A percentile compares a stretch with the other conserved stretches of the same genome.
These are phyloP conservation scores for Pythium sp. DNA, from an alignment of 352 stramenopile genomes.

Conservation along the genomic window DNA sequence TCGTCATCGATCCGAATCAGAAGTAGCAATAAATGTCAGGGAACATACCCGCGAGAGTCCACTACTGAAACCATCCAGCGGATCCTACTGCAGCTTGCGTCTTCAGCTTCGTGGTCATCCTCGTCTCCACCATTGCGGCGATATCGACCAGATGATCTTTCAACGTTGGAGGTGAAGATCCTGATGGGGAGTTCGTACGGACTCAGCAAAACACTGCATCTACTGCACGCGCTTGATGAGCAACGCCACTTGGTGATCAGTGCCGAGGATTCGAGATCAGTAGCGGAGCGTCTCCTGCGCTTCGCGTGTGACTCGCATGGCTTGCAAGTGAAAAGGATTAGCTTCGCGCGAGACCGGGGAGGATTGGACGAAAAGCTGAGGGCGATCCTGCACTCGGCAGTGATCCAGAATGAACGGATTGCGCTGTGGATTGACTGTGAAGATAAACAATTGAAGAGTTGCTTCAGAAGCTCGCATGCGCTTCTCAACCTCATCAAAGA, in stretches of 20 bases:
- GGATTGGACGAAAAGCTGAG: slow-evolving; percentile 10
- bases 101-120: slow-evolving; percentile 6
- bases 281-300: slow-evolving; percentile 26
- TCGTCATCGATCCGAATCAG: background rate
- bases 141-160: slow-evolving; percentile 8
- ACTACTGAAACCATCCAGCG: slow-evolving; percentile 8
- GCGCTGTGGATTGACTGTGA: slow-evolving; percentile 30
- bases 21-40: background rate
- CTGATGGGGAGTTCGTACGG: slow-evolving; percentile 32
- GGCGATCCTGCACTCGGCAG: slow-evolving; percentile 21
- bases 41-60: background rate
- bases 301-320: slow-evolving; percentile 40
- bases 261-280: slow-evolving; percentile 4
- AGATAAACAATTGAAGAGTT: background rate
- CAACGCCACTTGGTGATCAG: slow-evolving; percentile 32
- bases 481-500: slow-evolving; percentile 30
- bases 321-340: slow-evolving; percentile 28
- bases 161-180: slow-evolving; percentile 16
- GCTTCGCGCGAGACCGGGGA: background rate
- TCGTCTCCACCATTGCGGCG: background rate
- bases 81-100: slow-evolving; percentile 14
- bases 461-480: slow-evolving; percentile 1
- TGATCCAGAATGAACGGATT: slow-evolving; percentile 33
- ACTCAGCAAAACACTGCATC: slow-evolving; percentile 33
- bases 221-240: slow-evolving; percentile 33